phyloP scores from a whole-genome alignment of 78 protist genomes.

The Parvularia atlantis region DNA sequence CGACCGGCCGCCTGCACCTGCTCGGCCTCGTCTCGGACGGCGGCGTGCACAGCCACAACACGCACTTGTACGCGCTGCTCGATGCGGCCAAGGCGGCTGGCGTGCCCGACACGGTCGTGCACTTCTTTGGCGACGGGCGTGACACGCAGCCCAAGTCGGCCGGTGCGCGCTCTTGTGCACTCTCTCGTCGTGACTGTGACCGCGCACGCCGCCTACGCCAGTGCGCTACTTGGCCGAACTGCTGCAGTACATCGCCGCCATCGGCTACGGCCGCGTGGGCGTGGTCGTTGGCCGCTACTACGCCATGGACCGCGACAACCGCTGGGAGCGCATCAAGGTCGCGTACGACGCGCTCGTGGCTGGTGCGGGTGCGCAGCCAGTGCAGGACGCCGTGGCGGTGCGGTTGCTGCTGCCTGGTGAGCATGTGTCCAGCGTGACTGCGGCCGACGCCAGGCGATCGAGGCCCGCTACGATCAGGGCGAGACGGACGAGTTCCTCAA shows the following conservation, averaged over 20 bases:
- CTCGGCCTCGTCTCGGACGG: constrained; percentile 21
- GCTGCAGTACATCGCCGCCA: not conserved
- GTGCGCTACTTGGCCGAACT: not conserved
- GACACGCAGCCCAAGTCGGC: constrained; percentile 1
- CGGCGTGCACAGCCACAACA: constrained; percentile 30
- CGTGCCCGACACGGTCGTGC: not conserved
- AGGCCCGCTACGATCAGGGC: not conserved
- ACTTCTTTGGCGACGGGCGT: constrained; percentile 18
- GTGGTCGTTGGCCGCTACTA: constrained; percentile 19
- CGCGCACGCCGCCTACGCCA: not conserved
- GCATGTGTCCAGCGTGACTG: not conserved
- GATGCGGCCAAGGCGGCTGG: constrained; percentile 3
- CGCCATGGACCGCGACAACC: constrained; percentile 36
- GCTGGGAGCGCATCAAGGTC: constrained; percentile 25
- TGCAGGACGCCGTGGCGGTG: too few species aligned
- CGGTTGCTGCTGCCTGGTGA: not conserved
- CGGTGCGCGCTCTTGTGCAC: not conserved
- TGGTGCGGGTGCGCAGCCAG: not conserved
- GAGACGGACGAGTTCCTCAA: constrained; percentile 22
- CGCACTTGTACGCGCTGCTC: constrained; percentile 8
- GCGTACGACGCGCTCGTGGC: not conserved
- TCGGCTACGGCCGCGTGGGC: not conserved
- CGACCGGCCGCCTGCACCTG: constrained; percentile 11
- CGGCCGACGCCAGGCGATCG: not conserved
- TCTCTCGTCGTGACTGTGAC: not conserved